Percentiles rank a stretch among this genome's conserved stretches.
These are phyloP conservation scores for Gyromitra esculenta DNA, from an alignment of 2,329 filamentous ascomycete genomes.

Conservation along the genomic window DNA sequence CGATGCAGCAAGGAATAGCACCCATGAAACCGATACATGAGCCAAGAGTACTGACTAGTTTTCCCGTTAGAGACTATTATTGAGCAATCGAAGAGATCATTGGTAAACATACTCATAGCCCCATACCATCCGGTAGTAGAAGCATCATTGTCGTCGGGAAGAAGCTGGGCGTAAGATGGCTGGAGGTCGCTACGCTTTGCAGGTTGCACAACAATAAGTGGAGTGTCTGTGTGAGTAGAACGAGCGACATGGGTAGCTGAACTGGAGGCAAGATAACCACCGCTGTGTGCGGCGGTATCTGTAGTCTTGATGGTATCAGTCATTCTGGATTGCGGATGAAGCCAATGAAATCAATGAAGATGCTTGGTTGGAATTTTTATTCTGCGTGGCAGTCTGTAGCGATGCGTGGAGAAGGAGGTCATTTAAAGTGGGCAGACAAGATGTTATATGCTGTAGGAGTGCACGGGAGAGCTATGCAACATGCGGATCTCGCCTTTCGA, in stretches of 20 bases:
- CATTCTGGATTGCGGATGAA: conserved; percentile 27
- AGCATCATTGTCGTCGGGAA: conserved; percentile 67
- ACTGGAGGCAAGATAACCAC: conserved; percentile 42
- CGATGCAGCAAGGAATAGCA: conserved; percentile 86
- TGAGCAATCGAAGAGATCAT: not conserved
- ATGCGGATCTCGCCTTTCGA: not conserved
- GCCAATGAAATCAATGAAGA: not conserved
- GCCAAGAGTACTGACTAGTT: conserved; percentile 74
- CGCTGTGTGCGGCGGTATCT: conserved; percentile 11
- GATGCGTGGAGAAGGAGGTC: not conserved
- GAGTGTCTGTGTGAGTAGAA: conserved; percentile 63
- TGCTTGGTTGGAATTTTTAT: not conserved
- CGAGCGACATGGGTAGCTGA: conserved; percentile 14
- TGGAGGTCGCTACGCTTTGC: conserved; percentile 85
- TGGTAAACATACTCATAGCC: conserved; percentile 46
- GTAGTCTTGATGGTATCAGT: conserved; percentile 27
- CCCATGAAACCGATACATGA: conserved; percentile 78
- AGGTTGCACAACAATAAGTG: conserved; percentile 77
- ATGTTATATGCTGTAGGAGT: conserved; percentile 30
- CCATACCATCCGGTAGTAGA: conserved; percentile 50
- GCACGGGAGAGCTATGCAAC: conserved; percentile 14
- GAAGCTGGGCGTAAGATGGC: conserved; percentile 76
- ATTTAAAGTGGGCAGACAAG: conserved; percentile 5
- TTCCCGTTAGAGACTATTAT: conserved; percentile 6
- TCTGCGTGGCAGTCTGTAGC: not conserved